Conservation (phyloP, 1,284 basidiomycete species). For the Gomphus sp. region DNA sequence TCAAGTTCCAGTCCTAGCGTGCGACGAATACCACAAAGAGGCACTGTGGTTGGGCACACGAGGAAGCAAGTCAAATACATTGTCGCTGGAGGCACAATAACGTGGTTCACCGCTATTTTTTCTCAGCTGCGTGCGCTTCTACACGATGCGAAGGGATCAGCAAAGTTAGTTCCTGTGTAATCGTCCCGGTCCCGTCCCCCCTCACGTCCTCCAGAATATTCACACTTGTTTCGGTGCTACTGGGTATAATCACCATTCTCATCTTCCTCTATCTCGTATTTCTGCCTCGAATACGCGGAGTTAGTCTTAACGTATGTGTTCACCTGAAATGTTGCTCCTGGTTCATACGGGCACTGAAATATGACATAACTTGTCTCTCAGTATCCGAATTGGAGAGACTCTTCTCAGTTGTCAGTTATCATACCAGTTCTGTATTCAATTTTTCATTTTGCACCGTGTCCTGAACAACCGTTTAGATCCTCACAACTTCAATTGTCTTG, state of each 20-base stretch:
- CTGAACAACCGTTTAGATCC: constrained; percentile 19
- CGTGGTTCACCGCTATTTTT: constrained; percentile 49
- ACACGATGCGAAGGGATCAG: constrained; percentile 33
- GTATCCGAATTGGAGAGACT: constrained; percentile 55
- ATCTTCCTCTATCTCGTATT: constrained; percentile 67
- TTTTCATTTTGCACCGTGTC: constrained; percentile 25
- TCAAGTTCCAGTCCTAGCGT: not conserved
- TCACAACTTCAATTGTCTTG: constrained; percentile 57
- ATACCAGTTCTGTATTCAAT: constrained; percentile 26
- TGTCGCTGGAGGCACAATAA: constrained; percentile 52
- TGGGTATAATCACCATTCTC: constrained; percentile 47
- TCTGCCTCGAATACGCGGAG: constrained; percentile 52
- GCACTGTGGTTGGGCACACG: constrained; percentile 30
- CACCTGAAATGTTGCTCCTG: not conserved
- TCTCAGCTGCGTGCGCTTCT: constrained; percentile 38
- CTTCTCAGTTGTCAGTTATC: constrained; percentile 20
- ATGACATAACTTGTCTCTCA: constrained; percentile 18
- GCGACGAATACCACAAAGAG: not conserved
- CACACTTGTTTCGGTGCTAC: constrained; percentile 38
- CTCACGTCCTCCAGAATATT: constrained; percentile 29
- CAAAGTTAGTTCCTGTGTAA: constrained; percentile 31
- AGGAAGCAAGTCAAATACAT: constrained; percentile 64
- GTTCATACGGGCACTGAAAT: not conserved
- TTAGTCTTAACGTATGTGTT: constrained; percentile 54
- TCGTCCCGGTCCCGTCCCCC: not conserved